A percentile compares a stretch with the other conserved stretches of the same genome.
These are phyloP conservation scores for Termitomyces sp. DNA, from an alignment of 768 basidiomycete genomes.

Conservation along the genomic window DNA sequence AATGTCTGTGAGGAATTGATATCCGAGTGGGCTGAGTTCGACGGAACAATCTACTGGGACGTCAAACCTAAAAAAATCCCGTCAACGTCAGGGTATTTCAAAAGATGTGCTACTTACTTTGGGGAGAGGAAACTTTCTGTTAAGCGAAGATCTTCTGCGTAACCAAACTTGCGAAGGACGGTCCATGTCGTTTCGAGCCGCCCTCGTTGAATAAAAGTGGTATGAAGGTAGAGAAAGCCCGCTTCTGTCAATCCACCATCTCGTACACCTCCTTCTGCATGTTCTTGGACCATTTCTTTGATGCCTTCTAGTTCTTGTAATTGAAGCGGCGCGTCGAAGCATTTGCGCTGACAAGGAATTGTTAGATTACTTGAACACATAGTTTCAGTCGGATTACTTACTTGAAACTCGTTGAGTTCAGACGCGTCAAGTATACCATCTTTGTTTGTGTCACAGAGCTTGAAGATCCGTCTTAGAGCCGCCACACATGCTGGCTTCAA, in stretches of 20 bases:
- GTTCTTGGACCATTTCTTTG: slow-evolving; percentile 82
- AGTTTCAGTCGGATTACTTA: slow-evolving; percentile 27
- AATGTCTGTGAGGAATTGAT: slow-evolving; percentile 95
- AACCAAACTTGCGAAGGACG: slow-evolving; percentile 91
- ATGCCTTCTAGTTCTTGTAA: slow-evolving; percentile 95
- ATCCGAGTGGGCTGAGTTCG: slow-evolving; percentile 89
- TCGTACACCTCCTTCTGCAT: slow-evolving; percentile 71
- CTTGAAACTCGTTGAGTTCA: slow-evolving; percentile 97
- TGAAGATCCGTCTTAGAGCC: slow-evolving; percentile 92
- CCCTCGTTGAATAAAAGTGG: slow-evolving; percentile 94
- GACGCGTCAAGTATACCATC: slow-evolving; percentile 87
- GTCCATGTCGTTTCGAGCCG: slow-evolving; percentile 98
- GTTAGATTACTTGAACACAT: background rate
- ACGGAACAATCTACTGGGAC: slow-evolving; percentile 93
- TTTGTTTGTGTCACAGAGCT: slow-evolving; percentile 91
- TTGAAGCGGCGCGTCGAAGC: slow-evolving; percentile 92
- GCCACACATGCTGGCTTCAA: slow-evolving; percentile 89
- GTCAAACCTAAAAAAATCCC: slow-evolving; percentile 67
- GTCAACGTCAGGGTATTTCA: slow-evolving; percentile 3
- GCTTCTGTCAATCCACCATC: slow-evolving; percentile 85
- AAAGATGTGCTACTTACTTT: slow-evolving; percentile 54
- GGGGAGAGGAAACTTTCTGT: slow-evolving; percentile 86
- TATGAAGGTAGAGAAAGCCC: slow-evolving; percentile 93
- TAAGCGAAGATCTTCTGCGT: slow-evolving; percentile 89
- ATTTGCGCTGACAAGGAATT: slow-evolving; percentile 66